phyloP scores from a whole-genome alignment of 129 eudicot species.

The Solidago caesia region DNA sequence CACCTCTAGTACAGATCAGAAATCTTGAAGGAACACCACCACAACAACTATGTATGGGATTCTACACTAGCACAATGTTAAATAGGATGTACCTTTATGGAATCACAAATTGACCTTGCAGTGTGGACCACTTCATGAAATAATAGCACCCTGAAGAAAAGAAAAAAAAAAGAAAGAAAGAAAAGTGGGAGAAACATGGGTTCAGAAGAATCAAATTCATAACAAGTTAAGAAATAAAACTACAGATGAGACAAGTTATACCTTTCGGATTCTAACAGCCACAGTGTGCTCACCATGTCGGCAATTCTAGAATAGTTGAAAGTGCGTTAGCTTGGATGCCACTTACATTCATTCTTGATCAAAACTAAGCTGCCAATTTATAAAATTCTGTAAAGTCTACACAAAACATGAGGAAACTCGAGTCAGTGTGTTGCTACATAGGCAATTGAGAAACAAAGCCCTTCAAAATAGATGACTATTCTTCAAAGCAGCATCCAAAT shows the following conservation, averaged over 20 bases:
- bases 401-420: conserved; percentile 79
- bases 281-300: not conserved
- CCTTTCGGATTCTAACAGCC: not conserved
- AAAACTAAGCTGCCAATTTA: conserved; percentile 37
- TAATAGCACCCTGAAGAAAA: no score
- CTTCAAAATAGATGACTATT: conserved; percentile 58
- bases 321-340: not conserved
- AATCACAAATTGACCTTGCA: no score
- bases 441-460: conserved; percentile 74
- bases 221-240: not conserved
- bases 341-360: not conserved
- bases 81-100: no score
- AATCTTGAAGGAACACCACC: no score
- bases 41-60: no score
- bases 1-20: no score
- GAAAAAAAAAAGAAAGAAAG: no score
- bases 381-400: conserved; percentile 76
- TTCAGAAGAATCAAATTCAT: no score
- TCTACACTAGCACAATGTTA: no score
- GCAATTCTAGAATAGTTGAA: not conserved
- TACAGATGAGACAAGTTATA: not conserved
- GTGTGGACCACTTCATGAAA: no score
- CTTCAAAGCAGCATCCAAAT: conserved; percentile 58
- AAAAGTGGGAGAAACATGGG: no score
- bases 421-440: conserved; percentile 61